These are phyloP conservation scores for Zizania palustris DNA, from an alignment of 202 grass and related monocot genomes.

Conservation along the genomic window DNA sequence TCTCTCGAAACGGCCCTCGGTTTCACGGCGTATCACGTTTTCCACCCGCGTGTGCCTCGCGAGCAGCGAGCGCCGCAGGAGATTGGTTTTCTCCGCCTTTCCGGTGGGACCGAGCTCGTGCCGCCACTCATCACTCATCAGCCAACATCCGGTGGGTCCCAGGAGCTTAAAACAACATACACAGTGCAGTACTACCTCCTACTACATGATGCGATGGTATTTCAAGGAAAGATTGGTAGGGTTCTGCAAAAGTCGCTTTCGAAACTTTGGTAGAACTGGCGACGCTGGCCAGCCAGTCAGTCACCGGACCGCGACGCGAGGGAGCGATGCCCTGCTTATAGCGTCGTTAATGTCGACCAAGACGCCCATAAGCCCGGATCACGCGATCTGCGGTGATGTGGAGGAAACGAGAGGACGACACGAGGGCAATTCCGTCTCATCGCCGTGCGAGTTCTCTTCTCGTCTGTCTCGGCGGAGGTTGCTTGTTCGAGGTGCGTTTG, in stretches of 20 bases:
- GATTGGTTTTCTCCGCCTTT: no score
- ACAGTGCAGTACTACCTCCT: not conserved
- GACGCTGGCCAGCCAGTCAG: constrained; percentile 26
- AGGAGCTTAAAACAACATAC: no score
- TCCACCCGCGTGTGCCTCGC: not conserved
- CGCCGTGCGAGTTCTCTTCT: not conserved
- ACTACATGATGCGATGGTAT: not conserved
- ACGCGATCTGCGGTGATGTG: not conserved
- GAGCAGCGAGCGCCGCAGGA: not conserved
- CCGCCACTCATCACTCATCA: constrained; percentile 3
- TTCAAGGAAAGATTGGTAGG: not conserved
- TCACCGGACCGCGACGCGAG: constrained; percentile 42
- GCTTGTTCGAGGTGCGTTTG: constrained; percentile 49
- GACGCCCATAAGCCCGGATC: not conserved
- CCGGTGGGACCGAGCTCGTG: not conserved
- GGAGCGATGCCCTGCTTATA: constrained; percentile 20
- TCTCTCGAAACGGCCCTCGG: not conserved
- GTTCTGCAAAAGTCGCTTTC: constrained; percentile 45
- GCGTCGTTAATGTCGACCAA: constrained; percentile 7
- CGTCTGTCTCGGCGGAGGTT: constrained; percentile 29
- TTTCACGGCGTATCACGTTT: constrained; percentile 6
- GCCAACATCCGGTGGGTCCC: constrained; percentile 30
- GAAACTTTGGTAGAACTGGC: constrained; percentile 27
- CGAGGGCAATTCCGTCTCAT: constrained; percentile 27
- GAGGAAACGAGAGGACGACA: not conserved